Conservation (phyloP, 2,329 filamentous ascomycete species). For the Myriangium duriaei region DNA sequence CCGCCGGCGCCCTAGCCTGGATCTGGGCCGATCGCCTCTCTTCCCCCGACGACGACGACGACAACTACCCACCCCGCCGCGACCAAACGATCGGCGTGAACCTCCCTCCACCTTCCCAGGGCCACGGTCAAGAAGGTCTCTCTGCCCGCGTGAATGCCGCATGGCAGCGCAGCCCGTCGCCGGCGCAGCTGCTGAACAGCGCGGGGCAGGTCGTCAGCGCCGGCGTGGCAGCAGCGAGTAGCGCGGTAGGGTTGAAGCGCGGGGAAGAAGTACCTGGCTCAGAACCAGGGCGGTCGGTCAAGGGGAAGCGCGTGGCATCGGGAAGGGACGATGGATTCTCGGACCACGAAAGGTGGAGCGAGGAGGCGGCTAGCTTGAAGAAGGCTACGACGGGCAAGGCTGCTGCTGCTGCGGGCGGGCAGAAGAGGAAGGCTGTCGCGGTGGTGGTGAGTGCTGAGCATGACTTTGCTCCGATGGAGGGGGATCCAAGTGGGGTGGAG, state of each 20-base stretch:
- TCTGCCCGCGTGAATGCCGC: constrained; percentile 69
- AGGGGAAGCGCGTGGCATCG: constrained; percentile 8
- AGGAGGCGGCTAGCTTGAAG: constrained; percentile 60
- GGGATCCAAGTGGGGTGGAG: constrained; percentile 30
- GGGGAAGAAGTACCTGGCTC: not conserved
- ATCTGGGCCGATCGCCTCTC: constrained; percentile 81
- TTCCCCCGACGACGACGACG: constrained; percentile 54
- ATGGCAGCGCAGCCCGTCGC: constrained; percentile 69
- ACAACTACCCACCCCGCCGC: constrained; percentile 23
- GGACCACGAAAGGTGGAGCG: constrained; percentile 84
- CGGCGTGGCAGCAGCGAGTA: constrained; percentile 61
- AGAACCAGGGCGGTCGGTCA: not conserved
- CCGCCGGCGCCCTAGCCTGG: constrained; percentile 79
- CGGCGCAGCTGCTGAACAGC: constrained; percentile 75
- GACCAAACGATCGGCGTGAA: constrained; percentile 4
- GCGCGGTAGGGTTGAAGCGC: not conserved
- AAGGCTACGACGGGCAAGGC: constrained; percentile 25
- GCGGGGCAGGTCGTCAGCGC: constrained; percentile 72
- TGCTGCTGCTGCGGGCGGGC: constrained; percentile 14
- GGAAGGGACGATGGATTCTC: constrained; percentile 24
- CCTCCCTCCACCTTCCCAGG: constrained; percentile 1
- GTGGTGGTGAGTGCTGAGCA: constrained; percentile 74
- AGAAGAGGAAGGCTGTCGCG: constrained; percentile 50
- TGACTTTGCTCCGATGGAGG: not conserved
- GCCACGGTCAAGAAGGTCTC: constrained; percentile 41